Evolutionary conservation across 2,329 filamentous ascomycete genomes (phyloP), one percentile per base, ranked within the genome.

Genomic region (Talaromyces islandicus): DNA sequence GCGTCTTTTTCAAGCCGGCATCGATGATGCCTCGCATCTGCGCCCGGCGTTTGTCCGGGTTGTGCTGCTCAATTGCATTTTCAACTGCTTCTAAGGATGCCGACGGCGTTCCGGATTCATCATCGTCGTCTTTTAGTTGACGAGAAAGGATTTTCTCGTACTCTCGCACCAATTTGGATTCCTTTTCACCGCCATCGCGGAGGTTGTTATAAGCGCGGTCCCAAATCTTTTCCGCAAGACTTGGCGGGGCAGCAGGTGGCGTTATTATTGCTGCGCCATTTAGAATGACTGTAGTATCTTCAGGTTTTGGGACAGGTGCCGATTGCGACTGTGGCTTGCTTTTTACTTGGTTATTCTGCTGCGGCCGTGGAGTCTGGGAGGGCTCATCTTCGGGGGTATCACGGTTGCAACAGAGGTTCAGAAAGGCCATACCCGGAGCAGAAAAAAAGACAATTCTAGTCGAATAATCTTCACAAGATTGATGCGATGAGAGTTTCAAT

Each of bases 51-150:
- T 50, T 58, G 14, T 24, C 48, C 11, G 46, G 17, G 27, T 38
- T n/a, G 21, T 29, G 24, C n/a, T 58, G 57, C 17, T 52, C 57
- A 25, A 58, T 58, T 12, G n/a, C 29, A 54, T 52, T 58, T 54
- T 38, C 48, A 12, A 52, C 19, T 12, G 30, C 48, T n/a, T 57
- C 43, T 4, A 50, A 48, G 14, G 53, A 55, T n/a, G 53, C 19
- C 10, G 19, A 29, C 29, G 53, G 6, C 11, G 30, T 38, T 19
- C 17, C 43, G 32, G 55, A n/a, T 9, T 30, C 27, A 24, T 29
- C 19, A 24, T 50, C 55, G 41, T 27, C 55, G 12, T 30, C 48
- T 24, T 53, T 25, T 9, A 58, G 57, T 9, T 58, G 48, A 19
- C 19, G 19, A 7, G 57, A 41, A 5, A 58, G 46, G 17, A 58